Evolutionary conservation across 306 rosid species (phyloP).

Genomic region (Senna tora): DNA sequence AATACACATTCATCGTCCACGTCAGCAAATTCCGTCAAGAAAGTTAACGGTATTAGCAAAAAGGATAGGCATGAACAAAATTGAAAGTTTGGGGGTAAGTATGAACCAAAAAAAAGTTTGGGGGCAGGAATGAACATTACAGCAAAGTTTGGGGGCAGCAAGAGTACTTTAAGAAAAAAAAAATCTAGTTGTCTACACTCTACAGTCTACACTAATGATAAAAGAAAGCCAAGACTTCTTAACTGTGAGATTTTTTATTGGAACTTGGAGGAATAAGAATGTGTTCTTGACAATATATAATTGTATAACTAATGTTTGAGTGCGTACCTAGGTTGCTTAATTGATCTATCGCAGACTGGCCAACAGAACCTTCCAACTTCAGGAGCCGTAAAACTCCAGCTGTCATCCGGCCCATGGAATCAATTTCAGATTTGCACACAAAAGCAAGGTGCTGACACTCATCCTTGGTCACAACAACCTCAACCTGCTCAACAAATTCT

Average conservation of each 20-base stretch:
- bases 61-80: too few relatives aligned
- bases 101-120: too few relatives aligned
- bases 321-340: slow-evolving; percentile 80
- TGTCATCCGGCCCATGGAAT: slow-evolving; percentile 87
- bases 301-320: slow-evolving; percentile 6
- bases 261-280: slow-evolving; percentile 14
- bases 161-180: too few relatives aligned
- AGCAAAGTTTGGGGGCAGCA: too few relatives aligned
- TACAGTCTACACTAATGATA: too few relatives aligned
- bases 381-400: slow-evolving; percentile 79
- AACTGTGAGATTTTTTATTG: slow-evolving; percentile 8
- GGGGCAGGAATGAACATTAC: too few relatives aligned
- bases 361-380: slow-evolving; percentile 85
- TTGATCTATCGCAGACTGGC: slow-evolving; percentile 80
- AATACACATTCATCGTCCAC: too few relatives aligned
- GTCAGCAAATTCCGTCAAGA: too few relatives aligned
- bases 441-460: slow-evolving; percentile 78
- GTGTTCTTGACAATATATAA: slow-evolving; percentile 16
- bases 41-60: too few relatives aligned
- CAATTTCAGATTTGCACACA: slow-evolving; percentile 90
- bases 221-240: neutral
- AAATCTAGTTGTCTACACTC: too few relatives aligned
- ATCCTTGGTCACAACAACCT: slow-evolving; percentile 77
- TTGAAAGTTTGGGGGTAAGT: too few relatives aligned
- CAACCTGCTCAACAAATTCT: slow-evolving; percentile 59